A percentile compares a stretch with the other conserved stretches of the same genome.
These are phyloP conservation scores for Letharia lupina DNA, from an alignment of 495 filamentous ascomycete genomes.

Conservation along the genomic window DNA sequence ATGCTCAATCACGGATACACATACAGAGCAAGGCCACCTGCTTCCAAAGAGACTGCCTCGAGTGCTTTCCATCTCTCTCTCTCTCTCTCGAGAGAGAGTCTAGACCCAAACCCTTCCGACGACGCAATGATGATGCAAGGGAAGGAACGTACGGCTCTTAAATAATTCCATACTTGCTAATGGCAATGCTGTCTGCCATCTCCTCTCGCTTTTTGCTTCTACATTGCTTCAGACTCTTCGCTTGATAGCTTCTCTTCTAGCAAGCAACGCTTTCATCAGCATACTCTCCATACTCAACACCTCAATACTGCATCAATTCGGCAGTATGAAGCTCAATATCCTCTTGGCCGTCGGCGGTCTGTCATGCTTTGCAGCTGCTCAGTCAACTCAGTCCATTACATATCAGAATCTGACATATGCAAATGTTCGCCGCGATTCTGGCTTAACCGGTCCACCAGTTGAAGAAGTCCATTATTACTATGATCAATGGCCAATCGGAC, in stretches of 20 bases:
- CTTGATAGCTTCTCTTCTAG: neutral
- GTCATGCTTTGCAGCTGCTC: constrained; percentile 14
- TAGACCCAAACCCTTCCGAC: neutral
- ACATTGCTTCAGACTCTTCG: neutral
- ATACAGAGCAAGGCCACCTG: no score
- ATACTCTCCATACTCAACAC: neutral
- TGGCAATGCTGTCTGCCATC: neutral
- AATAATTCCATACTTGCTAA: neutral
- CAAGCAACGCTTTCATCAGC: neutral
- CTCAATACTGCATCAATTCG: neutral
- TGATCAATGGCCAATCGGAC: constrained; percentile 38
- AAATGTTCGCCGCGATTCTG: constrained; percentile 32
- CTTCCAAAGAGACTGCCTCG: no score
- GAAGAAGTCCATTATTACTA: constrained; percentile 38
- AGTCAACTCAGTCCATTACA: constrained; percentile 18
- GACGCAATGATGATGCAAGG: constrained; percentile 4
- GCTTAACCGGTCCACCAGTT: constrained; percentile 31
- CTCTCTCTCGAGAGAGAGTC: no score
- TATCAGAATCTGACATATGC: constrained; percentile 24
- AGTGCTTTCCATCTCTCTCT: no score
- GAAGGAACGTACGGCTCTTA: neutral
- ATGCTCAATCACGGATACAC: no score
- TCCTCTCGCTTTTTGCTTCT: neutral
- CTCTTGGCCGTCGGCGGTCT: neutral
- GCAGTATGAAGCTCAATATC: neutral